Evolutionary conservation across 805 yeast species (phyloP), one percentile per base, ranked within the genome.

Genomic region (Kodamaea kaohsiungensis): DNA sequence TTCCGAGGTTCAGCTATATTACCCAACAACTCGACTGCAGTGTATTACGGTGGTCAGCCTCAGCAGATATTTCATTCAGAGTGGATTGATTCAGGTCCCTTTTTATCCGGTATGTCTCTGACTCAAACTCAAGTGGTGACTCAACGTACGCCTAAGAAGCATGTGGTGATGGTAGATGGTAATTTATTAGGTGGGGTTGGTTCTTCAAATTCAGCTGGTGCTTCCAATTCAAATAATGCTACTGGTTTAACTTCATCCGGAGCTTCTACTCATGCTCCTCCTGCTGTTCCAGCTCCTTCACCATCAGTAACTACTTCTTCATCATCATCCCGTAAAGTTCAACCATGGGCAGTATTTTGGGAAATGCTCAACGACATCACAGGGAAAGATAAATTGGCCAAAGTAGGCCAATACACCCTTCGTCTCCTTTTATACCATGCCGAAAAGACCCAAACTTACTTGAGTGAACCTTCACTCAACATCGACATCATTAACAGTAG

Each of bases 361-460:
- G 73, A 75, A 35, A 68, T 86, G 65, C 65, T 86, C 51, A 80
- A 80, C 50, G 78, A 79, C 47, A 65, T 87, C 25, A 78, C 82
- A 1, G 93, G 93, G 49, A 88, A 87, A 65, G 95, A 88, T 62
- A 86, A 86, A 63, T 55, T 86, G 56, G 88, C 89, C 19, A 88
- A 88, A 59, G 72, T 84, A 8, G 72, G 83, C 22, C 87, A 85
- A 61, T 86, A 86, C 63, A 65, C 80, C 0, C 65, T 88, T 43
- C 80, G 88, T 53, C 64, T 87, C 16, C 62, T 86, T 40, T 70
- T 79, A 18, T 65, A 74, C 49, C 81, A 83, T 60, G 72, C 85
- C 16, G 61, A 72, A n/a, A 70, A 72, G 25, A 64, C 80, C 1
- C 70, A 72, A 57, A 53, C 57, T 12, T 68, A 64, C 52, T 60